Conservation (phyloP, 352 stramenopile genomes). For the Phytophthora idaei region DNA sequence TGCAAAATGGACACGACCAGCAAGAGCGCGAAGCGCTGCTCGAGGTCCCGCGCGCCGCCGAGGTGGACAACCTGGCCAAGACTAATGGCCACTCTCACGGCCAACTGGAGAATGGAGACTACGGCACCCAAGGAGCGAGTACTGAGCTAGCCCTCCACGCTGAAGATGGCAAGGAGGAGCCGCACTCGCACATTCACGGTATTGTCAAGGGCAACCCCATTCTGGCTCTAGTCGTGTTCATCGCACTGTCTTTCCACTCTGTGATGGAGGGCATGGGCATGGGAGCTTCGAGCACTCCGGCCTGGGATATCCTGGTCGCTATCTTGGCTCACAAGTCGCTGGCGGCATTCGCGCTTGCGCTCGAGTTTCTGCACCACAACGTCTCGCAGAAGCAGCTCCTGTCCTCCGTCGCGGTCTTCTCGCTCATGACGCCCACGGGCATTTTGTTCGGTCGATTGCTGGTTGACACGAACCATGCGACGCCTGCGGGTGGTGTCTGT, state of each 20-base stretch:
- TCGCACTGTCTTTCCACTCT: constrained; percentile 84
- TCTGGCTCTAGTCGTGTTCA: constrained; percentile 77
- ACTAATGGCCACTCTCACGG: constrained; percentile 17
- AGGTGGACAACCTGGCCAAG: constrained; percentile 15
- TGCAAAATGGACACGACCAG: constrained; percentile 22
- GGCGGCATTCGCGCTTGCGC: constrained; percentile 70
- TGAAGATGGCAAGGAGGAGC: constrained; percentile 25
- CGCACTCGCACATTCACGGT: constrained; percentile 65
- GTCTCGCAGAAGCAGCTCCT: constrained; percentile 48
- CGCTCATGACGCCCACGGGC: constrained; percentile 73
- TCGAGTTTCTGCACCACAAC: constrained; percentile 75
- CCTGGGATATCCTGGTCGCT: constrained; percentile 81
- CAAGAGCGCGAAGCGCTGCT: constrained; percentile 36
- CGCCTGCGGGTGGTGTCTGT: constrained; percentile 63
- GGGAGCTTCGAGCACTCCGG: constrained; percentile 55
- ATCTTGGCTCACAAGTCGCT: constrained; percentile 88
- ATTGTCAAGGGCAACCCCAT: constrained; percentile 69
- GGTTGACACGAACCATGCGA: constrained; percentile 47
- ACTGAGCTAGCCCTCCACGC: constrained; percentile 2
- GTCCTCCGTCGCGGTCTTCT: constrained; percentile 62
- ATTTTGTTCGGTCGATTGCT: constrained; percentile 70
- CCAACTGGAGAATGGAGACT: constrained; percentile 28
- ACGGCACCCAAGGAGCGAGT: constrained; percentile 33
- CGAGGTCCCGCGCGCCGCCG: constrained; percentile 11
- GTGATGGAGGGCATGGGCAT: constrained; percentile 88